Percentiles rank a stretch among this genome's conserved stretches.
Conservation (phyloP, 805 yeast genomes). For the Barnettozyma californica region DNA sequence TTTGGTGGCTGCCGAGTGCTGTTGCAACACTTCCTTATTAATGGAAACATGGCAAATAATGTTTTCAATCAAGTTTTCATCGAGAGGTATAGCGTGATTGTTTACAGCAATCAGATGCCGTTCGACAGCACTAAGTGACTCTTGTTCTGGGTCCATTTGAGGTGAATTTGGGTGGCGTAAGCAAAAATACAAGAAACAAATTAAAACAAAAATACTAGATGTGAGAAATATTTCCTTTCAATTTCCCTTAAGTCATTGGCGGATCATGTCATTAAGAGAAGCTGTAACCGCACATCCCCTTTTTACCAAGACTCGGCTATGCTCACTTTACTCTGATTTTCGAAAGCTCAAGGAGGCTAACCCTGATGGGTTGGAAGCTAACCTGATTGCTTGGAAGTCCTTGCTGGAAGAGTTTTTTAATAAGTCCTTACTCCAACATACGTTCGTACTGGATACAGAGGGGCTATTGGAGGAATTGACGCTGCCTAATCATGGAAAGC, state of each 20-base stretch:
- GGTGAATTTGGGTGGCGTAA: neutral
- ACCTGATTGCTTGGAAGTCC: slow-evolving; percentile 33
- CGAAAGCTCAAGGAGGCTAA: slow-evolving; percentile 31
- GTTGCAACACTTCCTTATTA: slow-evolving; percentile 8
- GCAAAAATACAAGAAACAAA: neutral
- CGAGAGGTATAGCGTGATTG: neutral
- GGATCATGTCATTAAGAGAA: slow-evolving; percentile 14
- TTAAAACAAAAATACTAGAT: neutral
- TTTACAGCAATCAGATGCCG: slow-evolving; percentile 1
- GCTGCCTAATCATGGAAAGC: slow-evolving; percentile 29
- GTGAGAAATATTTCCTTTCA: neutral
- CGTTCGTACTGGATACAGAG: slow-evolving; percentile 23
- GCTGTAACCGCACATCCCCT: slow-evolving; percentile 17
- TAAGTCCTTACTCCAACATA: slow-evolving; percentile 7
- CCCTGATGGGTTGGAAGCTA: slow-evolving; percentile 38
- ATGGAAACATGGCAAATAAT: slow-evolving; percentile 3
- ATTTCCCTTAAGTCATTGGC: neutral
- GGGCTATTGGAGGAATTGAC: slow-evolving; percentile 25
- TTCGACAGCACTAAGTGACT: slow-evolving; percentile 1
- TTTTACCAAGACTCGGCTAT: slow-evolving; percentile 31
- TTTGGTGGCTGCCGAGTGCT: slow-evolving; percentile 4
- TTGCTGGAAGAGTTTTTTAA: slow-evolving; percentile 21
- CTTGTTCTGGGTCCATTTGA: slow-evolving; percentile 2
- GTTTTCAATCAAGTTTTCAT: neutral
- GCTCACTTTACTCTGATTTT: slow-evolving; percentile 36